Evolutionary conservation across 306 rosid species (phyloP).

Genomic region (Coriaria nepalensis): DNA sequence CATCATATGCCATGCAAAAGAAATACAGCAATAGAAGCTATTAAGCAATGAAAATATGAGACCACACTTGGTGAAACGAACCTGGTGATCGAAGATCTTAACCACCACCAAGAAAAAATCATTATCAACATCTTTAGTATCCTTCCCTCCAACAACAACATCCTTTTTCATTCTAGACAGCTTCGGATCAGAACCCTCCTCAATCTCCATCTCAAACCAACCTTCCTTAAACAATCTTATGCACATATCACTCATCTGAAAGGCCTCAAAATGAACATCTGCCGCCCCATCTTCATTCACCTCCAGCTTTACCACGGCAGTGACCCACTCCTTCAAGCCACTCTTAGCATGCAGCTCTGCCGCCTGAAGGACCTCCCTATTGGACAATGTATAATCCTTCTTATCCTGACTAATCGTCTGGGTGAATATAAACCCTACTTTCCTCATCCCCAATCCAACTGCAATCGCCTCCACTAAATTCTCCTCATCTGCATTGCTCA

Average conservation of each 20-base stretch:
- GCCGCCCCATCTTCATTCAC: slow-evolving; percentile 75
- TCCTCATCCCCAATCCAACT: slow-evolving; percentile 68
- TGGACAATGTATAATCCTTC: slow-evolving; percentile 75
- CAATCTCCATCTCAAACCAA: slow-evolving; percentile 64
- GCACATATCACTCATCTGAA: slow-evolving; percentile 95
- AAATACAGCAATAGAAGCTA: background rate
- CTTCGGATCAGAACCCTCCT: slow-evolving; percentile 69
- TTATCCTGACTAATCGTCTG: slow-evolving; percentile 77
- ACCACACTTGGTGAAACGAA: slow-evolving; percentile 7
- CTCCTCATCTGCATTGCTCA: slow-evolving; percentile 70
- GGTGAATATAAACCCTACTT: slow-evolving; percentile 80
- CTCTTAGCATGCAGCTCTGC: slow-evolving; percentile 86
- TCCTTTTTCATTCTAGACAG: slow-evolving; percentile 79
- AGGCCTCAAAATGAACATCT: slow-evolving; percentile 89
- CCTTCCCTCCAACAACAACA: slow-evolving; percentile 91
- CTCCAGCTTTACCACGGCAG: slow-evolving; percentile 82
- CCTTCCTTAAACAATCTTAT: slow-evolving; percentile 66
- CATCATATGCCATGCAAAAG: background rate
- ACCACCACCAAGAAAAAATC: slow-evolving; percentile 97
- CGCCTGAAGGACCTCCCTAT: slow-evolving; percentile 79
- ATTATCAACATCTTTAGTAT: slow-evolving; percentile 76
- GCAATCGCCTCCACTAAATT: slow-evolving; percentile 80
- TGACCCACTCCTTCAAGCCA: slow-evolving; percentile 92
- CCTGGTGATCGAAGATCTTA: slow-evolving; percentile 86
- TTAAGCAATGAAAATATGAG: too few species aligned